Evolutionary conservation across 495 filamentous ascomycete species (phyloP).

Genomic region (Lindgomyces ingoldianus): DNA sequence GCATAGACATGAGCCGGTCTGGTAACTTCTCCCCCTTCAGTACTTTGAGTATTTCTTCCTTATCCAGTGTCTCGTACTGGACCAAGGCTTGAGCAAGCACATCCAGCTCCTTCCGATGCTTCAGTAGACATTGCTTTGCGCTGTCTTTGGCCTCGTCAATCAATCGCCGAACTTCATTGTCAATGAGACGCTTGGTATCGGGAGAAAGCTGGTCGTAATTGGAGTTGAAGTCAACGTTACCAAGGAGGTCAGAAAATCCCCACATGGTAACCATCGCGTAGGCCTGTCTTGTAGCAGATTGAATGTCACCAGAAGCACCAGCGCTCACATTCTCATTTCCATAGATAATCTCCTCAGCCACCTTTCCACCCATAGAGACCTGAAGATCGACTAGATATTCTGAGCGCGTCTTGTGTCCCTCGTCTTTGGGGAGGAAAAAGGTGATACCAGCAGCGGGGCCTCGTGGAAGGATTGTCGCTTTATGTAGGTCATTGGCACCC

Average conservation of each 20-base stretch:
- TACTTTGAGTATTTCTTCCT: slow-evolving; percentile 86
- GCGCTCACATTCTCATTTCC: slow-evolving; percentile 83
- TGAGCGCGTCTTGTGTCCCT: slow-evolving; percentile 70
- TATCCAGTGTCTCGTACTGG: slow-evolving; percentile 88
- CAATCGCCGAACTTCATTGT: slow-evolving; percentile 78
- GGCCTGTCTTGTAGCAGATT: slow-evolving; percentile 73
- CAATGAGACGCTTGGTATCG: slow-evolving; percentile 80
- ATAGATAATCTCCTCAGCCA: slow-evolving; percentile 90
- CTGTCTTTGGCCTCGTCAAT: slow-evolving; percentile 80
- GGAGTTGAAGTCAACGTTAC: slow-evolving; percentile 80
- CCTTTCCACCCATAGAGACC: slow-evolving; percentile 85
- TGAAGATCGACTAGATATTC: slow-evolving; percentile 78
- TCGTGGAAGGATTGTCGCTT: slow-evolving; percentile 93
- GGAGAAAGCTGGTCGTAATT: slow-evolving; percentile 80
- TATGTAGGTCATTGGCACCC: slow-evolving; percentile 76
- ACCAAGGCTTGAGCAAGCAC: slow-evolving; percentile 82
- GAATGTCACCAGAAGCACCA: slow-evolving; percentile 67
- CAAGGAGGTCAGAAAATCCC: slow-evolving; percentile 86
- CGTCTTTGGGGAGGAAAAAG: slow-evolving; percentile 80
- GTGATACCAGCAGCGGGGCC: slow-evolving; percentile 85
- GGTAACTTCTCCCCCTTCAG: slow-evolving; percentile 77
- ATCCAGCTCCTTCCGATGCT: slow-evolving; percentile 79
- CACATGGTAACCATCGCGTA: slow-evolving; percentile 81
- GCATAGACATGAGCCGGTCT: slow-evolving; percentile 53
- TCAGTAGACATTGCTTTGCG: slow-evolving; percentile 67